Conservation (phyloP, 1,284 basidiomycete species). For the Flammula alnicola region DNA sequence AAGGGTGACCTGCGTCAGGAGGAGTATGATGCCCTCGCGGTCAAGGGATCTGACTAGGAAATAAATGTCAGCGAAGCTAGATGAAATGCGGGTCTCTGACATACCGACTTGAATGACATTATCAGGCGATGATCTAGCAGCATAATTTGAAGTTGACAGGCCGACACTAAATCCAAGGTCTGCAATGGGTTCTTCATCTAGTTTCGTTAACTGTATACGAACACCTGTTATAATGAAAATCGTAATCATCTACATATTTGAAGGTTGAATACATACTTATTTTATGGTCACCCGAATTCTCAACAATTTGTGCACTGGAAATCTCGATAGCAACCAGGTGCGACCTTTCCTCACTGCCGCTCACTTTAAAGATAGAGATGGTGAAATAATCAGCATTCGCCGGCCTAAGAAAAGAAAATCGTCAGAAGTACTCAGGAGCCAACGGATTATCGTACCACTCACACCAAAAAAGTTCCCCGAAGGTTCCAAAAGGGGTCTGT, state of each 20-base stretch:
- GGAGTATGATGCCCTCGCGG: not conserved
- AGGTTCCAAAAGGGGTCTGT: not conserved
- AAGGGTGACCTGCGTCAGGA: constrained; percentile 8
- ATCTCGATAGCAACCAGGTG: no score
- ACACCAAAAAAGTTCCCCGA: not conserved
- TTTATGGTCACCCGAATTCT: no score
- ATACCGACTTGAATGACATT: constrained; percentile 7
- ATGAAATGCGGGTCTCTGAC: not conserved
- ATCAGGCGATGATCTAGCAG: constrained; percentile 3
- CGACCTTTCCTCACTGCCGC: no score
- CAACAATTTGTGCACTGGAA: no score
- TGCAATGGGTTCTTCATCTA: not conserved
- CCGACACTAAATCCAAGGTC: constrained; percentile 1
- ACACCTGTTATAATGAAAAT: not conserved
- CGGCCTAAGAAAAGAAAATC: no score
- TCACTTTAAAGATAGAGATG: no score
- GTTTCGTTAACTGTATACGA: not conserved
- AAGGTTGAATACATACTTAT: no score
- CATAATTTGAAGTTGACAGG: constrained; percentile 7
- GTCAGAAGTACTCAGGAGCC: no score
- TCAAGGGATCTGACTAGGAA: constrained; percentile 5
- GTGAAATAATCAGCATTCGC: no score
- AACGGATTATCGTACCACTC: not conserved
- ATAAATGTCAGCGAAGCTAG: not conserved
- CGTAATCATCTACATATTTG: not conserved